Percentiles rank a stretch among this genome's conserved stretches.
These are phyloP conservation scores for Globisporangium rhizosaccharum DNA, from an alignment of 352 stramenopile species.

Conservation along the genomic window DNA sequence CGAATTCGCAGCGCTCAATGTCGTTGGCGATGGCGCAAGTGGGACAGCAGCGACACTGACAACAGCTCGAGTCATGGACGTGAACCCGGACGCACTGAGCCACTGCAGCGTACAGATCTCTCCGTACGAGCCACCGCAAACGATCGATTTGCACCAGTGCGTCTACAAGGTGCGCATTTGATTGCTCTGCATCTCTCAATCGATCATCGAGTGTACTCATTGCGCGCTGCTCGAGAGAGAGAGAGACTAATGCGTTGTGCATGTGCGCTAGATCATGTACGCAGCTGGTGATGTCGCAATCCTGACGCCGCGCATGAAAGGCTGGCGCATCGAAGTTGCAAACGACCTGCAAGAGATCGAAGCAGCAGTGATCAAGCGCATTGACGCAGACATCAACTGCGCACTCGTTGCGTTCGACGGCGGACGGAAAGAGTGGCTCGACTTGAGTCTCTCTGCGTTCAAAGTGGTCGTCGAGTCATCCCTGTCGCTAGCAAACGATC, in stretches of 20 bases:
- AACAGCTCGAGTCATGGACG: slow-evolving; percentile 29
- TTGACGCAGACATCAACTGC: slow-evolving; percentile 52
- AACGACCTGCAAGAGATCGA: slow-evolving; percentile 19
- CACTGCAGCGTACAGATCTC: slow-evolving; percentile 37
- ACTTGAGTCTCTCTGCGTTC: slow-evolving; percentile 37
- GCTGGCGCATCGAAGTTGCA: slow-evolving; percentile 39
- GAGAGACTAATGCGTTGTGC: background rate
- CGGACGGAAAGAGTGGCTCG: slow-evolving; percentile 48
- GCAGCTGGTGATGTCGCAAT: slow-evolving; percentile 25
- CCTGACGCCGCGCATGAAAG: slow-evolving; percentile 31
- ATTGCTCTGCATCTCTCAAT: too few species aligned
- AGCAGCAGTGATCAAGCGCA: slow-evolving; percentile 32
- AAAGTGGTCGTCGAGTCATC: slow-evolving; percentile 22
- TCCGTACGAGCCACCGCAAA: slow-evolving; percentile 32
- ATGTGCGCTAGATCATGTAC: slow-evolving; percentile 30
- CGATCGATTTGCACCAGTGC: slow-evolving; percentile 21
- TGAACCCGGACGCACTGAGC: slow-evolving; percentile 12
- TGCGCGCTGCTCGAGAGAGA: background rate
- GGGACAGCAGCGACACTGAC: slow-evolving; percentile 7
- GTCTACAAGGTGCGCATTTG: slow-evolving; percentile 29
- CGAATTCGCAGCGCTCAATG: slow-evolving; percentile 24
- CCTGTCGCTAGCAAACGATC: background rate
- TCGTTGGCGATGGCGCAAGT: background rate
- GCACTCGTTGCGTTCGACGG: slow-evolving; percentile 37
- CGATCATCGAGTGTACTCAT: too few species aligned